Evolutionary conservation across 2,329 filamentous ascomycete genomes (phyloP).

Genomic region (Coniochaeta sp.): DNA sequence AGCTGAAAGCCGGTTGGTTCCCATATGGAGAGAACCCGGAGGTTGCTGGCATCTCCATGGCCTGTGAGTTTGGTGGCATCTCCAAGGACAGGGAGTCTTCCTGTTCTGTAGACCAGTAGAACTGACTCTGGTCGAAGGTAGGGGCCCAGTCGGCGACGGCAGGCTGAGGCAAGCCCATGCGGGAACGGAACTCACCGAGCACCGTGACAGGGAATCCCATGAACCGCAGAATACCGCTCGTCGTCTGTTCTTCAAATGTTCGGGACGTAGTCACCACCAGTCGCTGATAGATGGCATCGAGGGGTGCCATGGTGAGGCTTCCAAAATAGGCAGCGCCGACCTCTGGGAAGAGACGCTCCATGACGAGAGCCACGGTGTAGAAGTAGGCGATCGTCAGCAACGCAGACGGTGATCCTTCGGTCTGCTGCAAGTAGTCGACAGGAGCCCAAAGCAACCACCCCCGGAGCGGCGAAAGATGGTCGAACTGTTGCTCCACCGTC

Average conservation of each 20-base stretch:
- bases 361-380: conserved; percentile 78
- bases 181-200: conserved; percentile 59
- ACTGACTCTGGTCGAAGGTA: conserved; percentile 46
- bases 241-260: too few relatives aligned
- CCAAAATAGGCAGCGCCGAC: conserved; percentile 86
- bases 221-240: conserved; percentile 55
- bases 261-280: not conserved
- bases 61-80: conserved; percentile 32
- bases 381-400: conserved; percentile 84
- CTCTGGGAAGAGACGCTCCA: conserved; percentile 88
- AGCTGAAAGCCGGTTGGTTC: conserved; percentile 51
- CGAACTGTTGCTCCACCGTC: conserved; percentile 78
- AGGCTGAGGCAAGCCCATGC: conserved; percentile 61
- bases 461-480: conserved; percentile 78
- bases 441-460: conserved; percentile 97
- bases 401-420: conserved; percentile 67
- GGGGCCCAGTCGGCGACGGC: conserved; percentile 46
- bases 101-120: too few relatives aligned
- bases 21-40: conserved; percentile 45
- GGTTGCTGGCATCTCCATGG: conserved; percentile 32
- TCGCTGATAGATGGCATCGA: conserved; percentile 78
- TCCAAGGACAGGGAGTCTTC: too few relatives aligned
- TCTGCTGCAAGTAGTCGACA: conserved; percentile 72
- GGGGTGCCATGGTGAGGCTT: conserved; percentile 68
- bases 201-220: conserved; percentile 69